Conservation (phyloP, 1,284 basidiomycete species). For the Entoloma clypeatum region DNA sequence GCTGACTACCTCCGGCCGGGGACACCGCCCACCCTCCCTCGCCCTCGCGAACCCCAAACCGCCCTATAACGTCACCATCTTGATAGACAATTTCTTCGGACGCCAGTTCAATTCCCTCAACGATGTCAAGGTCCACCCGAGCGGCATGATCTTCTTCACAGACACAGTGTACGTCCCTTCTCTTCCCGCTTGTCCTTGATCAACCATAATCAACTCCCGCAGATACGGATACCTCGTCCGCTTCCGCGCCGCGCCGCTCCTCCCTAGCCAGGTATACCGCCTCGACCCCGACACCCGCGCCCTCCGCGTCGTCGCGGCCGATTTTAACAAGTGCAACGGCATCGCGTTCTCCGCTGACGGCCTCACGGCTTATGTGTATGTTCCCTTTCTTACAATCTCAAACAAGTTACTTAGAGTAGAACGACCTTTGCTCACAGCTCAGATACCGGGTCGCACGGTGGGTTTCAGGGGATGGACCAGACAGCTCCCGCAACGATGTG, state of each 20-base stretch:
- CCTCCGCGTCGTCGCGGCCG: constrained; percentile 68
- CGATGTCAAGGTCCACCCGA: constrained; percentile 72
- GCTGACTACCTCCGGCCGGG: constrained; percentile 67
- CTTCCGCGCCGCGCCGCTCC: constrained; percentile 60
- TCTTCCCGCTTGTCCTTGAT: too few relatives aligned
- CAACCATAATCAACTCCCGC: too few relatives aligned
- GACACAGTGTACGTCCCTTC: constrained; percentile 64
- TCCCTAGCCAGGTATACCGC: constrained; percentile 73
- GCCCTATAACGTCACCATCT: constrained; percentile 60
- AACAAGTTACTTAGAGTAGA: background rate
- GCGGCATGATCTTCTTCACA: constrained; percentile 65
- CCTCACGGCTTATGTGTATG: constrained; percentile 62
- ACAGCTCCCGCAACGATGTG: constrained; percentile 69
- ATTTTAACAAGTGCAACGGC: constrained; percentile 60
- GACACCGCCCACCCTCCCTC: constrained; percentile 56
- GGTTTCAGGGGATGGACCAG: constrained; percentile 53
- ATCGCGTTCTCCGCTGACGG: constrained; percentile 69
- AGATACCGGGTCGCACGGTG: constrained; percentile 48
- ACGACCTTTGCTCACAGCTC: constrained; percentile 33
- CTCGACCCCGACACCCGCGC: constrained; percentile 61
- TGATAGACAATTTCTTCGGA: constrained; percentile 71
- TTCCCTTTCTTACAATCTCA: background rate
- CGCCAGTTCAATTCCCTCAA: constrained; percentile 81
- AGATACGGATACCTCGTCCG: constrained; percentile 63
- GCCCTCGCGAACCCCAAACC: constrained; percentile 60